These are phyloP conservation scores for Euptelea pleiosperma DNA, from an alignment of 164 flowering plant species.

Conservation along the genomic window DNA sequence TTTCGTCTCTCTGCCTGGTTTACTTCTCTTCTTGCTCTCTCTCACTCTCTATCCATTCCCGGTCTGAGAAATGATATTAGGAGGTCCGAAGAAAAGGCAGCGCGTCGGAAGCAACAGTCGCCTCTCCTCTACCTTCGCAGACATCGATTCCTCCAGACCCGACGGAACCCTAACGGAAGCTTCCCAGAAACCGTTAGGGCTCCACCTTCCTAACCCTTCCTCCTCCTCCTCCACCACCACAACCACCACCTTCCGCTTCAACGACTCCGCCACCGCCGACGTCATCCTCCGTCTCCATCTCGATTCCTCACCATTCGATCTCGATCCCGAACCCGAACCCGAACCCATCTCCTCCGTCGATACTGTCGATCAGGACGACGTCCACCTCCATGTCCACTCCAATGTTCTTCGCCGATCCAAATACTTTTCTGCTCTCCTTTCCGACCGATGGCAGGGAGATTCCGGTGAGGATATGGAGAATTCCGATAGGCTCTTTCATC, in stretches of 20 bases:
- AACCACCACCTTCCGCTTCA: conserved; percentile 37
- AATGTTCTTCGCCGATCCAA: conserved; percentile 48
- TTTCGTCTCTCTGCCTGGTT: too few relatives aligned
- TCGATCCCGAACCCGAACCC: conserved; percentile 8
- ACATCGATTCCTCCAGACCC: conserved; percentile 17
- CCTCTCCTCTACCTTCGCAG: conserved; percentile 28
- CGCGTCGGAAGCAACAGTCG: conserved; percentile 35
- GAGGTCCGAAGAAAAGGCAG: conserved; percentile 36
- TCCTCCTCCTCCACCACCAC: conserved; percentile 17
- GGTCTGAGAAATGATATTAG: conserved; percentile 7
- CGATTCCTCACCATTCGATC: conserved; percentile 27
- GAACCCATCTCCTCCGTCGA: conserved; percentile 9
- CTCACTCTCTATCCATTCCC: too few relatives aligned
- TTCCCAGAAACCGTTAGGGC: conserved; percentile 12
- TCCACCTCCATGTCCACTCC: conserved; percentile 63
- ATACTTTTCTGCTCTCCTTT: conserved; percentile 69
- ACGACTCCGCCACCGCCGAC: conserved; percentile 61
- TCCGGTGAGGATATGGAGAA: neutral
- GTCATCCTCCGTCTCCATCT: conserved; percentile 53
- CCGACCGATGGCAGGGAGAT: conserved; percentile 67
- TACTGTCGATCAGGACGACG: conserved; percentile 17
- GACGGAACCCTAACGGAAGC: conserved; percentile 22
- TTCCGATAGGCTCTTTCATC: conserved; percentile 6
- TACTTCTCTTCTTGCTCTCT: too few relatives aligned
- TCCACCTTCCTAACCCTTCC: conserved; percentile 19